Percentiles rank a stretch among this genome's conserved stretches.
Evolutionary conservation across 495 filamentous ascomycete genomes (phyloP).

Genomic region (Neurospora sp.): DNA sequence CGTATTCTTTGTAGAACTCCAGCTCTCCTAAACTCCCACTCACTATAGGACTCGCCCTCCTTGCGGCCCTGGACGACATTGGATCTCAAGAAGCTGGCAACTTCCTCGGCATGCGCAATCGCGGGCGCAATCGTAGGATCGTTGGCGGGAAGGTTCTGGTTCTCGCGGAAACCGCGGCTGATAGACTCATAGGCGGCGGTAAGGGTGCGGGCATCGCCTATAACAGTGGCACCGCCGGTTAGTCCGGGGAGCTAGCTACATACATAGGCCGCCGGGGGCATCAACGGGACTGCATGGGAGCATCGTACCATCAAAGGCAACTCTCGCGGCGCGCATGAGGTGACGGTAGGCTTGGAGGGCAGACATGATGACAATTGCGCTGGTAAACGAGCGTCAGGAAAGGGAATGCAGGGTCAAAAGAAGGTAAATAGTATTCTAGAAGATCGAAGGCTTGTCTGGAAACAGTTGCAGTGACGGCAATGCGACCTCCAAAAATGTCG

Average conservation of each 20-base stretch:
- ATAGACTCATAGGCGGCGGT: slow-evolving; percentile 59
- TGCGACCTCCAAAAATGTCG: neutral
- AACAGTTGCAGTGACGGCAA: neutral
- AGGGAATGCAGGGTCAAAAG: neutral
- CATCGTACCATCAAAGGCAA: slow-evolving; percentile 70
- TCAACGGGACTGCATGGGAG: neutral
- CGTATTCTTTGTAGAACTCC: neutral
- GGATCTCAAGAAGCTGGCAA: slow-evolving; percentile 66
- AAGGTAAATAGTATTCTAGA: neutral
- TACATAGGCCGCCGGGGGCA: neutral
- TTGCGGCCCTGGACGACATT: slow-evolving; percentile 82
- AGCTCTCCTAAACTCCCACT: slow-evolving; percentile 14
- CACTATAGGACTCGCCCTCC: slow-evolving; percentile 56
- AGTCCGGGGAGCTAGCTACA: neutral
- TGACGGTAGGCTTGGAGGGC: slow-evolving; percentile 73
- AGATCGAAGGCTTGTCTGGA: neutral
- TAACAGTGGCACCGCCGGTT: neutral
- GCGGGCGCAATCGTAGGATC: slow-evolving; percentile 37
- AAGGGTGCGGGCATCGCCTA: slow-evolving; percentile 60
- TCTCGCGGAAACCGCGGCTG: slow-evolving; percentile 59
- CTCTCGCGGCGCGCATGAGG: slow-evolving; percentile 67
- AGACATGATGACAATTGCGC: slow-evolving; percentile 29
- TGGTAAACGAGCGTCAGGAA: neutral
- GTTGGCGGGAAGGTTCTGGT: slow-evolving; percentile 45
- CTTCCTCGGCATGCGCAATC: slow-evolving; percentile 71